Base-by-base conservation (phyloP, 2,329 filamentous ascomycete species). In the Bipolaris gigantea region DNA sequence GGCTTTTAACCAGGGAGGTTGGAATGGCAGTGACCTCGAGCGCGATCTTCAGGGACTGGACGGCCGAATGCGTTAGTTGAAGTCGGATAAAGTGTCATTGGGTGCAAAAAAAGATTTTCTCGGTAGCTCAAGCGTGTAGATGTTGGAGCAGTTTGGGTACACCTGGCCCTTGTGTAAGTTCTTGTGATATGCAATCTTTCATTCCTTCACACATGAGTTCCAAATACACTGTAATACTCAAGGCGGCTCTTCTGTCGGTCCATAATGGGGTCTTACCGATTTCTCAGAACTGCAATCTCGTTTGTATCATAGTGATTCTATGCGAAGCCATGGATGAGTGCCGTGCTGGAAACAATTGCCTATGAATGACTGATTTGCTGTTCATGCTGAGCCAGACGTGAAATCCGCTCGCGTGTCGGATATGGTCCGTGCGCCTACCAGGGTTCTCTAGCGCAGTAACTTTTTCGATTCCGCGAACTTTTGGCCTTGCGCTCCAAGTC, bases 41-140 rank as follows among this genome's bases (percentile, higher is more conserved):
- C 71, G 76, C 50, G 75, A 77, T 58, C 74, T 85, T 66, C 81
- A 83, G 72, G 78, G 80, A 49, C 53, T 73, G 44, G 71, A 73
- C 55, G 71, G 63, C 23, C 54, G 63, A 23, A 55, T 65, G 53
- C 56, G 63, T 50, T 66, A 58, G 49, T 33, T 34, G 43, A 10
- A 39, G 13, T 48, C 40, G 35, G 38, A 48, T 23, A 13, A 23
- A 27, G 36, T 19, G 43, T 4, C 39, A 34, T 62, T 56, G 53
- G 55, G 56, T 57, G 55, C 36, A 48, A 48, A 43, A 48, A 48
- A 43, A 55, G 16, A 42, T 51, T 43, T 56, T 50, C 21, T 48
- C 50, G 15, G 48, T 49, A 33, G 50, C 44, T 48, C 48, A 18
- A 54, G 41, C 44, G 47, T 52, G 30, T 48, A 48, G 34, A 25